Base-by-base conservation (phyloP, 495 filamentous ascomycete species). In the Tuber aestivum region DNA sequence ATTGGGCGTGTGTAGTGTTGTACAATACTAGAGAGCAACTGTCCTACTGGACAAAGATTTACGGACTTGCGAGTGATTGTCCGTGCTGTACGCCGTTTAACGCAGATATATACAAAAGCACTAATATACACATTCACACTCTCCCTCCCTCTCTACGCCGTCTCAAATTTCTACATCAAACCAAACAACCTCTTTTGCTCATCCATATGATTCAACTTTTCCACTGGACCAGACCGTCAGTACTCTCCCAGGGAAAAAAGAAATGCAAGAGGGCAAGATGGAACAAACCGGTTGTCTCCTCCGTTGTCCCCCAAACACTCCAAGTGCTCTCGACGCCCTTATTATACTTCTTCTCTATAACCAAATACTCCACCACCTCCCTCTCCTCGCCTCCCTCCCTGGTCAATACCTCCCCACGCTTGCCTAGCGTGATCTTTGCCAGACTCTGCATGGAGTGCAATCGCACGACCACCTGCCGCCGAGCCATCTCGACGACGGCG, bases 321-420 rank as follows among this genome's bases (percentile, higher is more conserved):
- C 94, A 97, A 20, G 87, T 87, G 50, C 83, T 84, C 65, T 89
- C 86, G 77, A 86, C 80, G 72, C 88, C 92, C 3, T 86, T 86
- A 8, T 71, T 41, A 16, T 90, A 83, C 38, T 84, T 78, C 80
- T 87, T 87, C 85, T 93, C 92, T 35, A 97, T 80, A 8, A 95
- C 91, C n/a, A 97, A 37, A 80, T 96, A 91, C 86, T 97, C 94
- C 1, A 85, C 84, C 74, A 91, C 86, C 75, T 91, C 89, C 79
- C 89, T 90, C 83, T 88, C 85, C 82, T 89, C 87, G 61, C 85
- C 86, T 61, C 87, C 87, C 6, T 86, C 86, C 20, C 83, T 75
- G 32, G 87, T 82, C 32, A 85, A 77, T 70, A 79, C 38, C 65
- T 84, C 81, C 27, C 78, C 73, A 18, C 12, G 3, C 56, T 35